A percentile compares a stretch with the other conserved stretches of the same genome.
phyloP scores from a whole-genome alignment of 148 eudicot species.

The Vaccinium corymbosum region DNA sequence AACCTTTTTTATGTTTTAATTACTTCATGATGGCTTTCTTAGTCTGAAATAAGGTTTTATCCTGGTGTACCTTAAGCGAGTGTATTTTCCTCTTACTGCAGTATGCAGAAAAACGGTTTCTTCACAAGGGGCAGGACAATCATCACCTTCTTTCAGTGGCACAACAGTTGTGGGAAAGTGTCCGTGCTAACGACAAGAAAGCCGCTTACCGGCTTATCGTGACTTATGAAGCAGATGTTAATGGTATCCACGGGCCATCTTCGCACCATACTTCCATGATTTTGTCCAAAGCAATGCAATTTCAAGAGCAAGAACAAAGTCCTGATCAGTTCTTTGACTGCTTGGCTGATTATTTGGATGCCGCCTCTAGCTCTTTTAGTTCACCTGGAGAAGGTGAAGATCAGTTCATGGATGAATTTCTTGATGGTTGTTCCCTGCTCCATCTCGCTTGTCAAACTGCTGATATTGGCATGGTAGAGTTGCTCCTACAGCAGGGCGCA shows the following conservation, averaged over 20 bases:
- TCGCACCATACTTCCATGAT: constrained; percentile 30
- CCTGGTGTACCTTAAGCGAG: constrained; percentile 13
- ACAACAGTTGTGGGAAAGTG: constrained; percentile 83
- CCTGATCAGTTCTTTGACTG: constrained; percentile 29
- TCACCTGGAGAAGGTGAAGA: constrained; percentile 38
- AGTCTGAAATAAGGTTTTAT: background rate
- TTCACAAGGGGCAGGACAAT: constrained; percentile 55
- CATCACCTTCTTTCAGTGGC: constrained; percentile 58
- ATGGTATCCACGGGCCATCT: constrained; percentile 47
- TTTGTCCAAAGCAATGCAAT: constrained; percentile 36
- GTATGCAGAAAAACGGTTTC: constrained; percentile 83
- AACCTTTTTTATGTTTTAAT: background rate
- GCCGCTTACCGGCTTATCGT: constrained; percentile 80
- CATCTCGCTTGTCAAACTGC: constrained; percentile 85
- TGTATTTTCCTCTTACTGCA: constrained; percentile 27
- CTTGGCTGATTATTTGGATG: constrained; percentile 33
- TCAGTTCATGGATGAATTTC: constrained; percentile 39
- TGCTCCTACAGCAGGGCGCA: constrained; percentile 89
- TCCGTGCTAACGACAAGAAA: constrained; percentile 72
- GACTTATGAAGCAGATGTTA: constrained; percentile 66
- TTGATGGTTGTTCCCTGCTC: constrained; percentile 74
- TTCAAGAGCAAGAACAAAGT: constrained; percentile 37
- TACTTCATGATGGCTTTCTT: background rate
- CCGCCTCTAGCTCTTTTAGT: constrained; percentile 35
- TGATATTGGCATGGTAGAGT: constrained; percentile 91